Evolutionary conservation across 2,329 filamentous ascomycete species (phyloP), one percentile per base, ranked within the genome.

Genomic region (Epichloe aotearoae): DNA sequence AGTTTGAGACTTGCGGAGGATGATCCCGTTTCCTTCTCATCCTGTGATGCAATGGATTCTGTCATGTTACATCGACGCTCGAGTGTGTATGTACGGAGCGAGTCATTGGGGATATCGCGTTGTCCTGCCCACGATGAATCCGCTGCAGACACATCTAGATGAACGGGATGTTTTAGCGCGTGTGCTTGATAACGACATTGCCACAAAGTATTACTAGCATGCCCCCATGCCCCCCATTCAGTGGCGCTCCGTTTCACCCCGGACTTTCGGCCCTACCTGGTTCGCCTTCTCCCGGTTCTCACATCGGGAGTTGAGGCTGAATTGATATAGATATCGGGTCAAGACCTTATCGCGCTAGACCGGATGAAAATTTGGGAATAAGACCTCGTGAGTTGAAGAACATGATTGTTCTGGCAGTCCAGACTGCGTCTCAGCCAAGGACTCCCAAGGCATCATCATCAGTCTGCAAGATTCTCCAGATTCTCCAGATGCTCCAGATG

Each of bases 181-280:
- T 30, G 8, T 30, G 26, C 26, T 30, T 30, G 38, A n/a, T n/a
- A 3, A 39, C 17, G 40, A 12, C 30, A n/a, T 34, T 5, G 33
- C n/a, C 17, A 45, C 19, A 3, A 1, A 6, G 4, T 5, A 12
- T 12, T 17, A 15, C 20, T 42, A 26, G 40, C 19, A 20, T 23
- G 10, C 15, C 19, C 19, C 11, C 40, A 42, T 42, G 40, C 40
- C 26, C 19, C 41, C 23, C 41, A 23, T 38, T 12, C 12, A 15
- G 20, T 40, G 44, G 38, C 42, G 44, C 26, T 36, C n/a, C n/a
- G 26, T 30, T 41, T 39, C n/a, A 47, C 44, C 49, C 49, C 49
- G 49, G 49, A 47, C 45, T 47, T 40, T 51, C 38, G 49, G 49
- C 36, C 19, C 33, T 50, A 40, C 49, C 37, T 36, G 17, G 38